phyloP scores from a whole-genome alignment of 768 basidiomycete genomes.

The Russula virescens region DNA sequence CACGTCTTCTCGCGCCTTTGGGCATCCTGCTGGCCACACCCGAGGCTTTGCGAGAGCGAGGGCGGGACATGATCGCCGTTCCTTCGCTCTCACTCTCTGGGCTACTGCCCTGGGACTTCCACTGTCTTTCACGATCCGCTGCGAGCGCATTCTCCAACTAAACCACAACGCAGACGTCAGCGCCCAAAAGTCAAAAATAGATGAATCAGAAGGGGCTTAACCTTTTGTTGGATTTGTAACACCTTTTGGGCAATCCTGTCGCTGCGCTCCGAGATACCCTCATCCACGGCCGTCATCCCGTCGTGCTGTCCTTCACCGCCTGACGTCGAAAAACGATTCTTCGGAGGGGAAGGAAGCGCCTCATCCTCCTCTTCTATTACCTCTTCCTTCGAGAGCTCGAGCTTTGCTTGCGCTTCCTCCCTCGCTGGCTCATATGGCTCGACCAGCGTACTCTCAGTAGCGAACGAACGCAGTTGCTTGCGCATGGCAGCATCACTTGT shows the following conservation, averaged over 20 bases:
- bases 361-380: constrained; percentile 44
- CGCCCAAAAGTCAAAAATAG: neutral
- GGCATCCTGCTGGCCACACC: constrained; percentile 27
- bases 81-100: constrained; percentile 47
- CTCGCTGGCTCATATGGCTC: constrained; percentile 46
- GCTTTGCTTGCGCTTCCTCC: constrained; percentile 41
- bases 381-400: constrained; percentile 50
- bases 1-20: constrained; percentile 32
- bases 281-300: constrained; percentile 81
- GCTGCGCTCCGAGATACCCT: constrained; percentile 76
- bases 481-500: constrained; percentile 54
- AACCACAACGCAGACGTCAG: constrained; percentile 3
- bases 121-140: constrained; percentile 44
- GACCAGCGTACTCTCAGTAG: constrained; percentile 75
- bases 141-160: constrained; percentile 75
- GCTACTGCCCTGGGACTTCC: constrained; percentile 44
- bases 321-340: constrained; percentile 76
- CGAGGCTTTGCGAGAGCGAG: constrained; percentile 34
- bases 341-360: constrained; percentile 32
- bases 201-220: constrained; percentile 33
- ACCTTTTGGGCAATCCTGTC: constrained; percentile 88
- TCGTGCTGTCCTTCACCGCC: constrained; percentile 61
- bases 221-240: constrained; percentile 86
- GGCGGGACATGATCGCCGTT: constrained; percentile 25
- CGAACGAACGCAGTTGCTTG: constrained; percentile 59